Percentiles rank a stretch among this genome's conserved stretches.
Evolutionary conservation across 73 alveolate genomes (phyloP).

Genomic region (Diophrys sp.): DNA sequence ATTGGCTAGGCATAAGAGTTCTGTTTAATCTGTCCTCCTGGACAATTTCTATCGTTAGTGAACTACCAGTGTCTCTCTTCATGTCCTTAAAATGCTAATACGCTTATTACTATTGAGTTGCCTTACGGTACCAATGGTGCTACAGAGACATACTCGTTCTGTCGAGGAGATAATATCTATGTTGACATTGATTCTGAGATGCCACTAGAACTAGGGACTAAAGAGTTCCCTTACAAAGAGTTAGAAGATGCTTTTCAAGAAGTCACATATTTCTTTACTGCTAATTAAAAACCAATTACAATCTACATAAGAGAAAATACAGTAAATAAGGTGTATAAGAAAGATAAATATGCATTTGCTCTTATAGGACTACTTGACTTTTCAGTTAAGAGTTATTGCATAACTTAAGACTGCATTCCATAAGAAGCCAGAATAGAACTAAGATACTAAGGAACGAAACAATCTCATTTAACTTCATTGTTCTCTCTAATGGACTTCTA

Average conservation of each 20-base stretch:
- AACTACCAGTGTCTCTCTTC: background rate
- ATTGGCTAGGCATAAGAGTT: background rate
- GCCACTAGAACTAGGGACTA: constrained; percentile 10
- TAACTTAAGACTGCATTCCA: background rate
- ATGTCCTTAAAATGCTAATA: background rate
- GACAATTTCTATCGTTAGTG: background rate
- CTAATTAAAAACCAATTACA: background rate
- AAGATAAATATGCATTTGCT: background rate
- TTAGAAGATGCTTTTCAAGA: background rate
- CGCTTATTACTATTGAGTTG: background rate
- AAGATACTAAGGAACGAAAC: background rate
- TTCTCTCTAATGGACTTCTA: background rate
- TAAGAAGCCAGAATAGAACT: background rate
- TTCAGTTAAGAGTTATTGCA: background rate
- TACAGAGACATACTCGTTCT: background rate
- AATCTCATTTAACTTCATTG: background rate
- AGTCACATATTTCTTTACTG: background rate
- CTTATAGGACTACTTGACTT: background rate
- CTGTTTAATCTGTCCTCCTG: background rate
- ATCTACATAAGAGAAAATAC: background rate
- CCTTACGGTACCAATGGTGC: background rate
- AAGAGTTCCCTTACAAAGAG: constrained; percentile 1
- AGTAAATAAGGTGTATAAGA: no score
- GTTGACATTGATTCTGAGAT: background rate
- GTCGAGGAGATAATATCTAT: background rate